A percentile compares a stretch with the other conserved stretches of the same genome.
Conservation (phyloP, 179 eudicot species). For the Nepenthes alata region DNA sequence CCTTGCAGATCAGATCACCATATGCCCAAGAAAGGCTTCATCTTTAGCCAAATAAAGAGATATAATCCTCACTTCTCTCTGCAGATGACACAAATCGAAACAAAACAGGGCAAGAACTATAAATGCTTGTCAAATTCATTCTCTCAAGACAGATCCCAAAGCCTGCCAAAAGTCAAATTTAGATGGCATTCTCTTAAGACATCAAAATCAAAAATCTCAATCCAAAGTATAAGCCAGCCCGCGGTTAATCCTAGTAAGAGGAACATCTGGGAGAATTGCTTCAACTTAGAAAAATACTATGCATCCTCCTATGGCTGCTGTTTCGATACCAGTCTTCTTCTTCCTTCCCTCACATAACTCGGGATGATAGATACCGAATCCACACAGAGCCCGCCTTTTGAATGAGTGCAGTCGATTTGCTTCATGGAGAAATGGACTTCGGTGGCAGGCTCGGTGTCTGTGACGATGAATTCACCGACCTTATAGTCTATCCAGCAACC, state of each 20-base stretch:
- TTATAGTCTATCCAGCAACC: conserved; percentile 88
- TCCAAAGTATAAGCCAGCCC: too few relatives aligned
- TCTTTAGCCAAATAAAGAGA: too few relatives aligned
- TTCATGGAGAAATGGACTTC: conserved; percentile 81
- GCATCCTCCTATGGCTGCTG: conserved; percentile 1
- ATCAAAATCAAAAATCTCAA: neutral
- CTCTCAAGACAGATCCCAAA: too few relatives aligned
- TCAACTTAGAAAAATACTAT: neutral
- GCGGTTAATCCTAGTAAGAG: neutral
- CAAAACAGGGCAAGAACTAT: too few relatives aligned
- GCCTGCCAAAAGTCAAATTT: conserved; percentile 5
- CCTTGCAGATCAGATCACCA: too few relatives aligned
- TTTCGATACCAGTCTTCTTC: conserved; percentile 34
- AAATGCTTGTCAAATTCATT: too few relatives aligned
- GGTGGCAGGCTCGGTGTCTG: conserved; percentile 33
- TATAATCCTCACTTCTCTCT: too few relatives aligned
- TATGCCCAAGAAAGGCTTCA: too few relatives aligned
- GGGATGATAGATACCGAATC: conserved; percentile 82
- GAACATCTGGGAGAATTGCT: neutral
- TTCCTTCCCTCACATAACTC: conserved; percentile 33
- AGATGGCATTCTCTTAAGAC: conserved; percentile 12
- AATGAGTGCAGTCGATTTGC: conserved; percentile 98
- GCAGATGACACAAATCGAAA: too few relatives aligned
- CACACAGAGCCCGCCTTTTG: conserved; percentile 95
- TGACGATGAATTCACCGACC: conserved; percentile 71